Percentiles rank a stretch among this genome's conserved stretches.
phyloP scores from a whole-genome alignment of 176 grass and related monocot genomes.

The Ananas comosus region DNA sequence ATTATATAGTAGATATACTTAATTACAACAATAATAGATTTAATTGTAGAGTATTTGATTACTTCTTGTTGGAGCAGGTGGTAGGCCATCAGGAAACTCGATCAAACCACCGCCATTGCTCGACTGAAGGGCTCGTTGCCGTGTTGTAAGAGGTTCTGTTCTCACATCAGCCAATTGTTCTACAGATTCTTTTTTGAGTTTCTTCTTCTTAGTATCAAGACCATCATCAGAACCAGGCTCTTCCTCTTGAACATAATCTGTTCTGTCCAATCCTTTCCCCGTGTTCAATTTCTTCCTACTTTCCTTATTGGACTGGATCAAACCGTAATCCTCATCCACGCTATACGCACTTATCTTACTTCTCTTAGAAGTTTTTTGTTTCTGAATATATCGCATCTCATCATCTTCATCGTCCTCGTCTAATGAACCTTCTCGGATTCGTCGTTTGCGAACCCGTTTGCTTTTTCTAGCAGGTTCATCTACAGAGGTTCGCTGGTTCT shows the following conservation, averaged over 20 bases:
- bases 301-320: constrained; percentile 40
- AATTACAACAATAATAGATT: too few species aligned
- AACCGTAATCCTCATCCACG: constrained; percentile 65
- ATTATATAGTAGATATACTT: too few species aligned
- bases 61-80: constrained; percentile 88
- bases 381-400: constrained; percentile 59
- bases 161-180: constrained; percentile 21
- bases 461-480: constrained; percentile 60
- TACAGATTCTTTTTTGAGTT: constrained; percentile 16
- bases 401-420: constrained; percentile 54
- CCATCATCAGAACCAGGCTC: constrained; percentile 47
- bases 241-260: constrained; percentile 62
- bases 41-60: constrained; percentile 1
- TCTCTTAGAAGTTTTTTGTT: constrained; percentile 45
- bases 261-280: constrained; percentile 24
- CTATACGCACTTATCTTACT: constrained; percentile 43
- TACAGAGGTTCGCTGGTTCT: constrained; percentile 30
- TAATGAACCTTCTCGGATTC: constrained; percentile 23
- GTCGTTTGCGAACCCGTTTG: constrained; percentile 61
- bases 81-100: constrained; percentile 89
- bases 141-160: constrained; percentile 48
- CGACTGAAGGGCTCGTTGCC: constrained; percentile 86
- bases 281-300: constrained; percentile 35
- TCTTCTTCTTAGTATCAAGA: constrained; percentile 29
- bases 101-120: constrained; percentile 64